phyloP scores from a whole-genome alignment of 306 rosid species.

The Rosa rugosa region DNA sequence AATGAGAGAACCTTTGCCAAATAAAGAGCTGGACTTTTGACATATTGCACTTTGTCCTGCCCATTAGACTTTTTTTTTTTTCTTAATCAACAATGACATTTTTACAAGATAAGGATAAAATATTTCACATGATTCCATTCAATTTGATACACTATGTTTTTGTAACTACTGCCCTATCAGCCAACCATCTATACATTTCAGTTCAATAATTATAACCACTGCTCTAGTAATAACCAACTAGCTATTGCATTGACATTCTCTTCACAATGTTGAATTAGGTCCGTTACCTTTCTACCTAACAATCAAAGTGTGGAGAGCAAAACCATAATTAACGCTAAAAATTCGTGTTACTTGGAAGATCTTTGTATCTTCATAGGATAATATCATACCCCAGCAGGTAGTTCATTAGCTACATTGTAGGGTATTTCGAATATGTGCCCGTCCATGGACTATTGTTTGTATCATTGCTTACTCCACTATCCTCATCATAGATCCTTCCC shows the following conservation, averaged over 20 bases:
- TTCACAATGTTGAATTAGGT: neutral
- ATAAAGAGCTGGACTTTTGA: too few relatives aligned
- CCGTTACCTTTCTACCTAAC: too few relatives aligned
- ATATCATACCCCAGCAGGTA: too few relatives aligned
- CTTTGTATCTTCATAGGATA: neutral
- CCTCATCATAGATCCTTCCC: constrained; percentile 19
- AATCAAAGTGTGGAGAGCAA: neutral
- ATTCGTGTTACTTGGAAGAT: neutral
- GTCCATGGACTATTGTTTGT: constrained; percentile 31
- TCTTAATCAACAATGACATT: too few relatives aligned
- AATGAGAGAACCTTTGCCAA: too few relatives aligned
- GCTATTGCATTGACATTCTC: neutral
- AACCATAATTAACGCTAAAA: neutral
- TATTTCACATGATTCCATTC: too few relatives aligned
- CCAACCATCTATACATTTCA: too few relatives aligned
- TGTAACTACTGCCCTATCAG: too few relatives aligned
- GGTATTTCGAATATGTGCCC: constrained; percentile 37
- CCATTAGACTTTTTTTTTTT: too few relatives aligned
- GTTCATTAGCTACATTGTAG: constrained; percentile 15
- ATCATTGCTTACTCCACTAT: constrained; percentile 19
- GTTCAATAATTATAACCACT: neutral
- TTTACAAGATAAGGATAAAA: too few relatives aligned
- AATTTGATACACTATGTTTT: too few relatives aligned
- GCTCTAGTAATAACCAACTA: neutral
- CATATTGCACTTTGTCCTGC: too few relatives aligned